Evolutionary conservation across 2,329 filamentous ascomycete species (phyloP).

Genomic region (Graphilbum sp.): DNA sequence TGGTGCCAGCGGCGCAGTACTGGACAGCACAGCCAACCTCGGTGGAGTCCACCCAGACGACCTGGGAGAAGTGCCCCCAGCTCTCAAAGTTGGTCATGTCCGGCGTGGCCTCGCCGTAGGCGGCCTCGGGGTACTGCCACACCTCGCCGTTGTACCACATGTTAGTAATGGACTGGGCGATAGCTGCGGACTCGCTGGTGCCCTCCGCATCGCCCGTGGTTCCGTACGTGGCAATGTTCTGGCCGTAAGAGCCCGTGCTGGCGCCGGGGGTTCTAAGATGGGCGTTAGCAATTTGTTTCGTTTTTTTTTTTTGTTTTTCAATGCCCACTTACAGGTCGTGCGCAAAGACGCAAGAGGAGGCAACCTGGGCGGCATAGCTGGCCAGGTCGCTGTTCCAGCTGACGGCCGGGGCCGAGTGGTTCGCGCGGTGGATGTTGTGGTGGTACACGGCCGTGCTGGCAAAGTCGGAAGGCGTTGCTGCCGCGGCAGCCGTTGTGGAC

Average conservation of each 20-base stretch:
- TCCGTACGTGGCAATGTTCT: conserved; percentile 68
- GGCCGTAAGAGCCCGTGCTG: conserved; percentile 52
- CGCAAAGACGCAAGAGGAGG: conserved; percentile 50
- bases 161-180: conserved; percentile 56
- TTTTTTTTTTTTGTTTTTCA: not conserved
- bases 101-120: conserved; percentile 45
- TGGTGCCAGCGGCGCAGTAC: conserved; percentile 34
- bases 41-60: conserved; percentile 51
- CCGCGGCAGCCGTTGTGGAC: not conserved
- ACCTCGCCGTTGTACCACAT: conserved; percentile 83
- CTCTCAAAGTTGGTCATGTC: conserved; percentile 43
- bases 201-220: conserved; percentile 21
- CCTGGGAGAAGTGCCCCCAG: conserved; percentile 64
- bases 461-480: conserved; percentile 13
- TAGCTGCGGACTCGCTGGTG: conserved; percentile 35
- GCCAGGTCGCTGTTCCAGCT: conserved; percentile 51
- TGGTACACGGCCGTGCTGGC: conserved; percentile 37
- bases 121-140: conserved; percentile 30
- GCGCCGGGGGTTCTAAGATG: conserved; percentile 30
- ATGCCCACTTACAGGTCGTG: conserved; percentile 56
- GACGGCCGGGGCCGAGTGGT: conserved; percentile 55
- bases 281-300: not conserved
- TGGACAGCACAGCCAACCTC: conserved; percentile 46
- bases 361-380: conserved; percentile 44
- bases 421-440: conserved; percentile 76